A percentile compares a stretch with the other conserved stretches of the same genome.
phyloP scores from a whole-genome alignment of 768 basidiomycete species.

The Coprinopsis cinerea region DNA sequence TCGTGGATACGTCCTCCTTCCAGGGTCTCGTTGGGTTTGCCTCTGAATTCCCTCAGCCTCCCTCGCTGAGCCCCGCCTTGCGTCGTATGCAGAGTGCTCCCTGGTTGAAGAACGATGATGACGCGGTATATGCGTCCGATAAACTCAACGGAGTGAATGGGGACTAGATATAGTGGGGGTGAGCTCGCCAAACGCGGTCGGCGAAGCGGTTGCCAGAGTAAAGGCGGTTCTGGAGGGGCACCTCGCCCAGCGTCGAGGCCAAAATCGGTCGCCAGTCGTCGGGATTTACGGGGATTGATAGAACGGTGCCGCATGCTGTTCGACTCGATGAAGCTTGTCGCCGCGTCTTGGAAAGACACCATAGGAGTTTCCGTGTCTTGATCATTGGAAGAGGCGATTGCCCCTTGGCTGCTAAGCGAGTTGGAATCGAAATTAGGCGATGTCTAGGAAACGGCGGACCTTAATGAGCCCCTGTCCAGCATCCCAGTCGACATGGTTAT shows the following conservation, averaged over 20 bases:
- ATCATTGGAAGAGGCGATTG: background rate
- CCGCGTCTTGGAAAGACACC: slow-evolving; percentile 1
- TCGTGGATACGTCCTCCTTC: slow-evolving; percentile 28
- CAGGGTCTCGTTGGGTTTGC: slow-evolving; percentile 24
- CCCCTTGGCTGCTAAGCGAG: background rate
- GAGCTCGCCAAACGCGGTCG: slow-evolving; percentile 3
- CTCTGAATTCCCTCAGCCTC: slow-evolving; percentile 38
- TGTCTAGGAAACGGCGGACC: background rate
- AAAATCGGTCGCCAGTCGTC: slow-evolving; percentile 1
- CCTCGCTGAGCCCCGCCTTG: slow-evolving; percentile 33
- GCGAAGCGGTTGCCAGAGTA: background rate
- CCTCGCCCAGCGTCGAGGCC: background rate
- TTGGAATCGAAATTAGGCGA: background rate
- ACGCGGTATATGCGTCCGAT: slow-evolving; percentile 24
- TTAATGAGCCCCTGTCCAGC: slow-evolving; percentile 1
- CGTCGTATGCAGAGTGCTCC: slow-evolving; percentile 41
- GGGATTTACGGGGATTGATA: background rate
- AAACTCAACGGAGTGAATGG: slow-evolving; percentile 24
- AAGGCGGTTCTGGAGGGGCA: slow-evolving; percentile 3
- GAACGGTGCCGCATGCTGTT: background rate
- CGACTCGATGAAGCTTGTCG: background rate
- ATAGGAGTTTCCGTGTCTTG: background rate
- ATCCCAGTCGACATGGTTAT: background rate
- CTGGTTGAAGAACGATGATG: slow-evolving; percentile 30
- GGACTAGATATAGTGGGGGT: background rate